Conservation (phyloP, 164 flowering plant species). For the Magnolia changhungtana region DNA sequence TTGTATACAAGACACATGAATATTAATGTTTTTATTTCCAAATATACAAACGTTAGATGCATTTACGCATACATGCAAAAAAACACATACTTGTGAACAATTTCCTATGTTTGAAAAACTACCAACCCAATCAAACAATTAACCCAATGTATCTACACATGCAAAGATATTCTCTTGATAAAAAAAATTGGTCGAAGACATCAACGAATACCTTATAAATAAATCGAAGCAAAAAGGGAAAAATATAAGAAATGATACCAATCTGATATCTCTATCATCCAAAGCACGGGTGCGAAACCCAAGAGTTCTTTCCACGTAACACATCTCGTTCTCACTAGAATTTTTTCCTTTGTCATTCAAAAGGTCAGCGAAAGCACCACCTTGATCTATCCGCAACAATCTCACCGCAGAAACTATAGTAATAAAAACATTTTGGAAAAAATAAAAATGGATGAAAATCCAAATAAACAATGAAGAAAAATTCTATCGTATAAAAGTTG, state of each 20-base stretch:
- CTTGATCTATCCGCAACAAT: conserved; percentile 79
- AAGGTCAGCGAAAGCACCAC: conserved; percentile 93
- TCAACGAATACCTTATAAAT: neutral
- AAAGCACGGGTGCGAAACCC: conserved; percentile 78
- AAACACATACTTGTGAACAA: no score
- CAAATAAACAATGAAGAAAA: neutral
- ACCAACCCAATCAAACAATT: no score
- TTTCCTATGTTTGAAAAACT: no score
- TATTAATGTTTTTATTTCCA: no score
- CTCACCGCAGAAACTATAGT: conserved; percentile 81
- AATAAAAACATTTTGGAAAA: conserved; percentile 3
- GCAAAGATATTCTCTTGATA: neutral
- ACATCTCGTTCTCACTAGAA: conserved; percentile 83
- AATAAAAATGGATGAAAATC: neutral
- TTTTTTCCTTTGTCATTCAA: conserved; percentile 80
- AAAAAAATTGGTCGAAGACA: neutral
- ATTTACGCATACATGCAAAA: no score
- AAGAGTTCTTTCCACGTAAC: conserved; percentile 76
- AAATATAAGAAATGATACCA: conserved; percentile 42
- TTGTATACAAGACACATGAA: no score
- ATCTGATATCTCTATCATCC: conserved; percentile 75
- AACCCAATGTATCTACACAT: neutral
- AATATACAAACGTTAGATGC: no score
- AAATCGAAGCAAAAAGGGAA: neutral
- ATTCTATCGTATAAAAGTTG: neutral